Evolutionary conservation across 1,139 yeast genomes (phyloP), one percentile per base, ranked within the genome.

Genomic region (Suhomyces yuchorum): DNA sequence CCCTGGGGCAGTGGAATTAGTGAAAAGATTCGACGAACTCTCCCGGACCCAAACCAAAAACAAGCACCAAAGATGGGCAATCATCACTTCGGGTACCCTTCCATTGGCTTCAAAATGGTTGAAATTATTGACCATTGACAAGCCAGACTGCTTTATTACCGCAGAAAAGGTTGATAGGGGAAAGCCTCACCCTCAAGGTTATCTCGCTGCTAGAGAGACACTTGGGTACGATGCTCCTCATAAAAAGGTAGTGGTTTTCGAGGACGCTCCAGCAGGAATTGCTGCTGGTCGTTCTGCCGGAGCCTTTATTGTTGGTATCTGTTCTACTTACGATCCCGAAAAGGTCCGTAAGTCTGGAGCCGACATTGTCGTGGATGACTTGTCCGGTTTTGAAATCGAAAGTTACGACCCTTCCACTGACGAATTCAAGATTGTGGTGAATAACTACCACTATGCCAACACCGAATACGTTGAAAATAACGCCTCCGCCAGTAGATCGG

Each of bases 241-340:
- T 49, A 75, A 76, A 61, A 75, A 74, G 63, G 85, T 78, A 53
- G 81, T 87, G 40, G 96, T 88, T 18, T 87, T 87, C 62, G 96
- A 87, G 70, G 96, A 87, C 64, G 95, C 95, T 39, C 93, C 93
- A 43, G 92, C 92, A 40, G 96, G 96, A 63, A 84, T 88, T 55
- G 73, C 79, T 51, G 93, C 96, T 39, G 96, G 96, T 67, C 81
- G 85, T 63, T 88, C 80, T 54, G 89, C 95, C 22, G 96, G 95
- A 55, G 92, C 95, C 60, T 77, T 80, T 63, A 85, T 87, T 52
- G 81, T 88, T 58, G 96, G 96, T 62, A 83, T 88, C 66, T 87
- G 93, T 56, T 85, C 93, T 50, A 85, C 95, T 42, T 87, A 86
- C 65, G 81, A 77, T 52, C 80, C 88, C 26, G 84, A 83, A 56